Percentiles rank a stretch among this genome's conserved stretches.
phyloP scores from a whole-genome alignment of 2,329 filamentous ascomycete species.

The Aureobasidium sp. region DNA sequence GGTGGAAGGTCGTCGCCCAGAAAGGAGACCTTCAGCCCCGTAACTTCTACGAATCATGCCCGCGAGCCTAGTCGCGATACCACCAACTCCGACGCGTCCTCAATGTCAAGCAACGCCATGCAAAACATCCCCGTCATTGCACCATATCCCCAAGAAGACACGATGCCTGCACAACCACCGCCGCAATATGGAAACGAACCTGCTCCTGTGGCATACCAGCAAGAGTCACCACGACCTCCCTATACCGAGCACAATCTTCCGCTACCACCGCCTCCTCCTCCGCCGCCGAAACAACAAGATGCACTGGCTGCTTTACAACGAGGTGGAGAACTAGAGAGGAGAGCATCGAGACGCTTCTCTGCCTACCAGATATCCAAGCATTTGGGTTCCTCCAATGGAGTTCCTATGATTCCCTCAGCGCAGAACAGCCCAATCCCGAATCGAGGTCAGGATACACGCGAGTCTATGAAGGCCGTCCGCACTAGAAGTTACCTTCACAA shows the following conservation, averaged over 20 bases:
- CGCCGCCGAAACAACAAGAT: conserved; percentile 79
- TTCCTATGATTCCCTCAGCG: conserved; percentile 72
- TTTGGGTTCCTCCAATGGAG: conserved; percentile 72
- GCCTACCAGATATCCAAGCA: conserved; percentile 96
- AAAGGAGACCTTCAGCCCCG: conserved; percentile 33
- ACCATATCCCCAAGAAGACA: conserved; percentile 60
- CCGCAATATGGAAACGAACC: conserved; percentile 15
- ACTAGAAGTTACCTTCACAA: conserved; percentile 49
- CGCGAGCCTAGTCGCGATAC: conserved; percentile 26
- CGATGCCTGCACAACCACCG: conserved; percentile 36
- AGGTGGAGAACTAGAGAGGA: conserved; percentile 83
- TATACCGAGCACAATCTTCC: conserved; percentile 37
- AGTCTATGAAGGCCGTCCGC: conserved; percentile 70
- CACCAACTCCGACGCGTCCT: conserved; percentile 52
- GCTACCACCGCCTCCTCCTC: conserved; percentile 58
- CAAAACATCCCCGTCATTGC: conserved; percentile 70
- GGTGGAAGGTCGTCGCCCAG: conserved; percentile 38
- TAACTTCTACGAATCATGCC: conserved; percentile 27
- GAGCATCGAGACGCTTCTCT: conserved; percentile 88
- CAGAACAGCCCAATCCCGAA: conserved; percentile 82
- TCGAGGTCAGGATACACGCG: conserved; percentile 72
- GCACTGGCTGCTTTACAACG: conserved; percentile 85
- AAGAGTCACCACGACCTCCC: conserved; percentile 17
- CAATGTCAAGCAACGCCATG: conserved; percentile 66
- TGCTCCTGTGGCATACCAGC: conserved; percentile 1